A percentile compares a stretch with the other conserved stretches of the same genome.
These are phyloP conservation scores for Capsicum pubescens DNA, from an alignment of 257 asterid genomes.

Conservation along the genomic window DNA sequence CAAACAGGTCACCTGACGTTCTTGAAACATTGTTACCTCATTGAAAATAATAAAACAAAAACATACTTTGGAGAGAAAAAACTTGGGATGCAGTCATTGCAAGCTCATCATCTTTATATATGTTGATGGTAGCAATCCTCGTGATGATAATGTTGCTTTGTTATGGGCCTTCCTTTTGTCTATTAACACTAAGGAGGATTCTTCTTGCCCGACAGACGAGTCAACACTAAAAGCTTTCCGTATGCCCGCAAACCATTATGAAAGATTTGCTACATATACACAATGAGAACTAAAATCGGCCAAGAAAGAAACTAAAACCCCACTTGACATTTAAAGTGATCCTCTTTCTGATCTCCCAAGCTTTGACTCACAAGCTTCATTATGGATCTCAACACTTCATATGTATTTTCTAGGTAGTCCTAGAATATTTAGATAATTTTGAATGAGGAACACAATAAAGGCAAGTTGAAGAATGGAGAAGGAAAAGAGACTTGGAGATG, in stretches of 20 bases:
- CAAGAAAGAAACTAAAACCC: neutral
- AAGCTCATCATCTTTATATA: conserved; percentile 8
- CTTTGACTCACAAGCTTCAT: neutral
- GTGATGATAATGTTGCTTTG: neutral
- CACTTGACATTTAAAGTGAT: neutral
- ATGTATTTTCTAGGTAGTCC: neutral
- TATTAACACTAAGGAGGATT: too few relatives aligned
- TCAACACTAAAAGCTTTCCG: neutral
- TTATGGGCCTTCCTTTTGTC: neutral
- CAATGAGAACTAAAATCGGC: neutral
- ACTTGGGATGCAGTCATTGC: neutral
- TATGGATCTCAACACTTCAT: neutral
- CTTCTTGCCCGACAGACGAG: neutral
- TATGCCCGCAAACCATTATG: neutral
- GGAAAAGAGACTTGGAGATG: conserved; percentile 2
- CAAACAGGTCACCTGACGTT: neutral
- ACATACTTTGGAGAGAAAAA: neutral
- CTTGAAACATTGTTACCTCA: neutral
- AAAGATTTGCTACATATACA: neutral
- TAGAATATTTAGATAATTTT: neutral
- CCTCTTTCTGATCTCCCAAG: neutral
- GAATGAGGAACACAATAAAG: neutral
- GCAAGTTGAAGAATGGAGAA: neutral
- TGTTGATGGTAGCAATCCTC: neutral
- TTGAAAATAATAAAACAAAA: neutral